A percentile compares a stretch with the other conserved stretches of the same genome.
Conservation (phyloP, 441 rosid species). For the Mallotus repandus region DNA sequence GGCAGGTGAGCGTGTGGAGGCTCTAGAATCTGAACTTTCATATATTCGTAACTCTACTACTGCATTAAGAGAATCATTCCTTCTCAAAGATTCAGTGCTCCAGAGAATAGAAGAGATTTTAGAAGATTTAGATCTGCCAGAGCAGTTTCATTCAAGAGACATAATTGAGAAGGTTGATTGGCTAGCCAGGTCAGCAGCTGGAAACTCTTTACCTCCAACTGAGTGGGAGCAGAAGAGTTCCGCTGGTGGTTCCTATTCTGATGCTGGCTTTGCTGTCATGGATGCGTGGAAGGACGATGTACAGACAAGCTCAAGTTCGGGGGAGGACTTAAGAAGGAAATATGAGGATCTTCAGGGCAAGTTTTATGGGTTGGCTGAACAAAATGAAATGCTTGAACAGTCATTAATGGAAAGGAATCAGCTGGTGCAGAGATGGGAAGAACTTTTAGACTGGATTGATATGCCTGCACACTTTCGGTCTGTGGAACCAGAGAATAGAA, state of each 20-base stretch:
- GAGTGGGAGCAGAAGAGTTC: conserved; percentile 87
- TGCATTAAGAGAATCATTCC: conserved; percentile 96
- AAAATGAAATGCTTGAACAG: conserved; percentile 99
- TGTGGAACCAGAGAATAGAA: conserved; percentile 78
- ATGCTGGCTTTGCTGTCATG: conserved; percentile 60
- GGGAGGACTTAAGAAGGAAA: conserved; percentile 82
- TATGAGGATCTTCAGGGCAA: conserved; percentile 91
- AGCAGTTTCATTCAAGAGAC: conserved; percentile 88
- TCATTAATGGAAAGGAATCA: conserved; percentile 92
- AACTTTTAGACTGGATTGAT: conserved; percentile 63
- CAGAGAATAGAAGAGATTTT: conserved; percentile 96
- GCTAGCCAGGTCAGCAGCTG: conserved; percentile 83
- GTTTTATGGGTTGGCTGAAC: conserved; percentile 97
- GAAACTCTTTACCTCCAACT: conserved; percentile 53
- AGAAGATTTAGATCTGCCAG: conserved; percentile 95
- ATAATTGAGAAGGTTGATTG: conserved; percentile 94
- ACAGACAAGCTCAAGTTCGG: conserved; percentile 55
- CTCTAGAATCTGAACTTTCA: conserved; percentile 98
- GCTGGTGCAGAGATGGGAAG: conserved; percentile 95
- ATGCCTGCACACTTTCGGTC: conserved; percentile 76
- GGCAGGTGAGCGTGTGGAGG: conserved; percentile 97
- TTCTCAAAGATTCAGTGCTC: conserved; percentile 95
- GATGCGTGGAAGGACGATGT: conserved; percentile 91
- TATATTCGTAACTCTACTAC: conserved; percentile 99
- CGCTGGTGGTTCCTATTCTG: conserved; percentile 66